Conservation (phyloP, 768 basidiomycete species). For the Brasilioporus rufonigricans region DNA sequence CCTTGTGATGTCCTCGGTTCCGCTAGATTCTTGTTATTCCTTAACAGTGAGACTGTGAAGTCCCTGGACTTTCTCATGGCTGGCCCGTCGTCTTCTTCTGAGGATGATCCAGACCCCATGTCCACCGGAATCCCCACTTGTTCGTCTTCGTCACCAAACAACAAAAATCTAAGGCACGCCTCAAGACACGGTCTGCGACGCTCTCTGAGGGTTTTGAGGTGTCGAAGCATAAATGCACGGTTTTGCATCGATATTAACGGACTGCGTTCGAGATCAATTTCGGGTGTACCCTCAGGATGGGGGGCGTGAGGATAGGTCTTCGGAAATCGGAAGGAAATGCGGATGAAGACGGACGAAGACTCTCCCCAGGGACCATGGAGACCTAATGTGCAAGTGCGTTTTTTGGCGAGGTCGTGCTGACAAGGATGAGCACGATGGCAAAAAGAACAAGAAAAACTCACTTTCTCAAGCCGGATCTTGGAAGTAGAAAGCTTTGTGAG, state of each 20-base stretch:
- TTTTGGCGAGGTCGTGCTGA: slow-evolving; percentile 67
- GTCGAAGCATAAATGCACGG: slow-evolving; percentile 75
- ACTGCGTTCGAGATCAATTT: slow-evolving; percentile 80
- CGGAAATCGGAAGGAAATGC: slow-evolving; percentile 89
- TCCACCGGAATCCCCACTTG: slow-evolving; percentile 36
- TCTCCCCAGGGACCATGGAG: slow-evolving; percentile 93
- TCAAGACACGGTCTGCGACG: slow-evolving; percentile 81
- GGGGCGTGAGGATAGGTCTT: slow-evolving; percentile 67
- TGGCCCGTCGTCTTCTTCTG: slow-evolving; percentile 60
- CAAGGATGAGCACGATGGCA: slow-evolving; percentile 3
- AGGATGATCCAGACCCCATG: slow-evolving; percentile 61
- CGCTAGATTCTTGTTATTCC: slow-evolving; percentile 73
- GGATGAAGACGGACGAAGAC: slow-evolving; percentile 76
- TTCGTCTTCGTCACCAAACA: slow-evolving; percentile 65
- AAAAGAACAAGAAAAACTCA: slow-evolving; percentile 25
- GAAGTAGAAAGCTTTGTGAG: slow-evolving; percentile 60
- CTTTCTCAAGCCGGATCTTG: slow-evolving; percentile 86
- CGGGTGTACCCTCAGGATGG: slow-evolving; percentile 65
- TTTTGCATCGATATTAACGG: slow-evolving; percentile 76
- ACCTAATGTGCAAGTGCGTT: slow-evolving; percentile 80
- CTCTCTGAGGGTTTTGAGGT: slow-evolving; percentile 69
- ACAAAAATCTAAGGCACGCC: slow-evolving; percentile 75
- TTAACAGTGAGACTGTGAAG: slow-evolving; percentile 50
- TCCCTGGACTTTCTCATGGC: slow-evolving; percentile 44
- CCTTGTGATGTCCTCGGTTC: slow-evolving; percentile 88